These are phyloP conservation scores for Austropuccinia psidii DNA, from an alignment of 1,284 basidiomycete genomes.

Conservation along the genomic window DNA sequence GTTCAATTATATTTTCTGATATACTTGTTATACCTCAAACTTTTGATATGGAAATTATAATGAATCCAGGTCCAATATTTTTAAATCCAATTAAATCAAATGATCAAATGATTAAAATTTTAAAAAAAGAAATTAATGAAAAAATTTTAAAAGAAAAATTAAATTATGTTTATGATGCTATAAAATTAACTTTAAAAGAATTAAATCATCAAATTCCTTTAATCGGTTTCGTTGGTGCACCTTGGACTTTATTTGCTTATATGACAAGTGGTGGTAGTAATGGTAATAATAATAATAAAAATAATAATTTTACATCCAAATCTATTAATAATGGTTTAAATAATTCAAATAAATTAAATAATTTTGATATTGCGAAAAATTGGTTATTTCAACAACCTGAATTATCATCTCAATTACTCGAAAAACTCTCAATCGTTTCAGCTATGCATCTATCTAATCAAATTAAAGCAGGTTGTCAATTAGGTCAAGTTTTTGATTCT, in stretches of 20 bases:
- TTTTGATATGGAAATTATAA: constrained; percentile 84
- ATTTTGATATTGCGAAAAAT: constrained; percentile 71
- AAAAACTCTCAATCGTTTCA: constrained; percentile 71
- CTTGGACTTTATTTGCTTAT: constrained; percentile 93
- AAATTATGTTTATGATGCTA: constrained; percentile 81
- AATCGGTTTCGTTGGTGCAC: constrained; percentile 90
- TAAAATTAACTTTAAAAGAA: constrained; percentile 68
- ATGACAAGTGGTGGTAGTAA: constrained; percentile 91
- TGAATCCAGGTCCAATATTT: constrained; percentile 79
- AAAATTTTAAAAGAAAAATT: constrained; percentile 67
- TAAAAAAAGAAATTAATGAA: constrained; percentile 50
- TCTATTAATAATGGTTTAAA: neutral
- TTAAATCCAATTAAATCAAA: constrained; percentile 72
- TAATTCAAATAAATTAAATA: constrained; percentile 20
- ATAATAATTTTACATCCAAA: no score
- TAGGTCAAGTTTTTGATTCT: constrained; percentile 91
- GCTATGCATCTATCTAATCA: constrained; percentile 81
- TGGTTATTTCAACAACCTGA: constrained; percentile 86
- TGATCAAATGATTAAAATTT: constrained; percentile 57
- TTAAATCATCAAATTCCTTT: constrained; percentile 79
- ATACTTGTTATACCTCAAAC: constrained; percentile 90
- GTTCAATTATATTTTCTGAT: constrained; percentile 91
- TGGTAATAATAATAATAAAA: constrained; percentile 57
- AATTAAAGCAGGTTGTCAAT: constrained; percentile 71
- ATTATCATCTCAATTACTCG: constrained; percentile 66